Base-by-base conservation (phyloP, 2,329 filamentous ascomycete genomes). In the Curvularia lunata region DNA sequence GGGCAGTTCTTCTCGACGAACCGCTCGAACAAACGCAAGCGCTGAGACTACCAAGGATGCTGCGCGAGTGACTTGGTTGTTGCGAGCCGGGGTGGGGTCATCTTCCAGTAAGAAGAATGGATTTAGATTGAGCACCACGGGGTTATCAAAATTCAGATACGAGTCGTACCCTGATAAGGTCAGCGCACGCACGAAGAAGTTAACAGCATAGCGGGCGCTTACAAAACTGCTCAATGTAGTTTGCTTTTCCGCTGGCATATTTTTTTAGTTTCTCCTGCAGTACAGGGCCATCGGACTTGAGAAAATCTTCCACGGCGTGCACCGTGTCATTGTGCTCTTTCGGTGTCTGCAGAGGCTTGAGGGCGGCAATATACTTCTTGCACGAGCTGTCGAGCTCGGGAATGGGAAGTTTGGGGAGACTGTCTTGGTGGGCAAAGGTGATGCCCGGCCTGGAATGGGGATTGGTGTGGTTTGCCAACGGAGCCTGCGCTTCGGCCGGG, bases 151-250 rank as follows among this genome's bases (percentile, higher is more conserved):
- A 79, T 98, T 98, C 62, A 99, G 84, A 74, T 98, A 99, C 28
- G 95, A 98, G 76, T 99, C 95, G 75, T 98, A 98, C 95, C 93
- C 93, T 97, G 52, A 32, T 23, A 27, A 51, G 34, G 49, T 74
- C 60, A 74, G 68, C 54, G 47, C 60, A 42, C 62, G 61, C 59
- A 32, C 55, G 23, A 40, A 48, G 28, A 53, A 54, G 46, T 48
- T 52, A 32, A 46, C 34, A 54, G 57, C 38, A 54, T 37, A 5
- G 13, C 37, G 12, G n/a, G 47, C 67, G 84, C 91, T 74, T 85
- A 97, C 94, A 99, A 70, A 99, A 99, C 71, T 99, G 95, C 75
- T 98, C 95, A 69, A 99, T 98, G 74, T 97, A 99, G 78, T 94
- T 98, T 37, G 91, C 91, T 79, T 93, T 94, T 43, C 90, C 92